phyloP scores from a whole-genome alignment of 2,329 filamentous ascomycete species.

The Gnomoniopsis smithogilvyi region DNA sequence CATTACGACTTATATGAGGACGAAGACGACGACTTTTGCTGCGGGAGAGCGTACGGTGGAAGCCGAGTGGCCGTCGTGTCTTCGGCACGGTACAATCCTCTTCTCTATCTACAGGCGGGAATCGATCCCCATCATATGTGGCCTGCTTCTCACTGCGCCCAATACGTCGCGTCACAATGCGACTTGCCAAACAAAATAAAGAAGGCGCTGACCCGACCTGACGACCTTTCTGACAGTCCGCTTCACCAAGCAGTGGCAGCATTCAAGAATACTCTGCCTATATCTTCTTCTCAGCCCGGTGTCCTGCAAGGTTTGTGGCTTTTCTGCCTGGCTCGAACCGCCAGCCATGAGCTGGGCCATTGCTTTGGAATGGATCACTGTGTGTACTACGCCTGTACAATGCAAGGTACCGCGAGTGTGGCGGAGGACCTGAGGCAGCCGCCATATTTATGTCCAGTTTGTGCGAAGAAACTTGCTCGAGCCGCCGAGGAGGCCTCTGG shows the following conservation, averaged over 20 bases:
- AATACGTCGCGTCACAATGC: slow-evolving; percentile 42
- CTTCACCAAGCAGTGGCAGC: slow-evolving; percentile 33
- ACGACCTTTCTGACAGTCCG: slow-evolving; percentile 20
- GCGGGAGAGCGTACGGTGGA: slow-evolving; percentile 63
- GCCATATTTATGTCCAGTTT: slow-evolving; percentile 60
- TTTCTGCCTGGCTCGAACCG: slow-evolving; percentile 52
- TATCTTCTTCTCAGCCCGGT: slow-evolving; percentile 17
- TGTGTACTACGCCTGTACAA: slow-evolving; percentile 60
- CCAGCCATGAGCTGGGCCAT: slow-evolving; percentile 64
- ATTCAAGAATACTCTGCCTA: slow-evolving; percentile 22
- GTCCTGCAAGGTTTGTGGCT: slow-evolving; percentile 51
- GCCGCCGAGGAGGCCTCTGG: slow-evolving; percentile 25
- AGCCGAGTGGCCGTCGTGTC: slow-evolving; percentile 61
- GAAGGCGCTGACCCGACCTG: slow-evolving; percentile 3
- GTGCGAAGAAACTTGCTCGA: slow-evolving; percentile 49
- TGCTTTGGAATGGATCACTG: slow-evolving; percentile 67
- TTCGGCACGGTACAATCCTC: slow-evolving; percentile 58
- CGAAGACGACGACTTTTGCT: slow-evolving; percentile 64
- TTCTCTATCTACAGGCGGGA: slow-evolving; percentile 35
- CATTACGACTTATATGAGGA: slow-evolving; percentile 64
- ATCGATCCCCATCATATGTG: slow-evolving; percentile 54
- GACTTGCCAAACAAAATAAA: not conserved
- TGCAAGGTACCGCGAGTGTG: slow-evolving; percentile 58
- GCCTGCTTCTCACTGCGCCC: slow-evolving; percentile 60
- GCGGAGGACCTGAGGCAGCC: slow-evolving; percentile 60